Evolutionary conservation across 441 rosid genomes (phyloP), one percentile per base, ranked within the genome.

Genomic region (Flueggea neowawraea): DNA sequence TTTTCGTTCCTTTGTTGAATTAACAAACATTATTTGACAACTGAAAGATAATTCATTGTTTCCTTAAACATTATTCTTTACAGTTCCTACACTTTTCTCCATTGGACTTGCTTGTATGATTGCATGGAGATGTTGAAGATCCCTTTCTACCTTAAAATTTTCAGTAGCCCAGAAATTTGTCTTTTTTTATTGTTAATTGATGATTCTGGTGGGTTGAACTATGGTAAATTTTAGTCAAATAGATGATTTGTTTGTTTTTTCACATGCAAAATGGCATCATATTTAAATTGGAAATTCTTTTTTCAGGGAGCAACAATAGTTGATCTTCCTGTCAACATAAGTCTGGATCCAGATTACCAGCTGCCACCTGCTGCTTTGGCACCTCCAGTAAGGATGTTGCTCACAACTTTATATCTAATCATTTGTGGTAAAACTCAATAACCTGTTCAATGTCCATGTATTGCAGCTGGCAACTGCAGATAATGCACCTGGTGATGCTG

Each of bases 261-360:
- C 41, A 5, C 41, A 47, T 47, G 14, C 12, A 47, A 47, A 4
- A 47, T 47, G 12, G 12, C 50, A 47, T 47, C 14, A 47, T 36
- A 6, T 4, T 47, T 47, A 12, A 10, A 47, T 47, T 12, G 4
- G 9, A 47, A 47, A 43, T n/a, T 78, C 60, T 60, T 48, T 39
- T 76, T 73, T 74, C 90, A 93, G 97, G 97, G 95, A 66, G 94
- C 96, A 44, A 90, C 86, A 0, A 93, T 93, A 57, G 92, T 81
- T 67, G 91, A 90, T 83, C 72, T 80, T 52, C 63, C 93, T n/a
- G 95, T 93, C 66, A 74, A 52, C 60, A 75, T 90, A 33, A 61
- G 84, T 17, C 71, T 73, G 64, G 88, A 82, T 65, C 90, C 91
- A 16, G 95, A 85, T 43, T 93, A 90, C 62, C 66, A 82, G 73